Base-by-base conservation (phyloP, 23 red algal genomes). In the Agarophyton chilense region DNA sequence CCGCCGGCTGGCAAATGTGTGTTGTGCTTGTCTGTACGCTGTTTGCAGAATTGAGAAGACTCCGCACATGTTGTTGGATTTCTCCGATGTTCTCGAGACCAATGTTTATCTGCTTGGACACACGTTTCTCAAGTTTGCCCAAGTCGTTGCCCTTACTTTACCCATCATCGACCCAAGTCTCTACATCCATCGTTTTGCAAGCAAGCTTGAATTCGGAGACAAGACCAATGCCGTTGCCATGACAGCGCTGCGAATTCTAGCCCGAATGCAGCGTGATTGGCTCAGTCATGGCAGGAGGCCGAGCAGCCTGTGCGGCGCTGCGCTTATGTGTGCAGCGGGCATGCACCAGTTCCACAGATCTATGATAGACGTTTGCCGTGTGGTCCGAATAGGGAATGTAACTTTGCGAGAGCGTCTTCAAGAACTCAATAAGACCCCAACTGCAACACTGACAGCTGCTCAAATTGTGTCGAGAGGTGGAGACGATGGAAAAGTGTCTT, bases 301-400 rank as follows among this genome's bases (percentile, higher is more conserved):
- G 22, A 87, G 71, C 21, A 92, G 96, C 32, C 52, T 98, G 46
- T 98, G 96, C 77, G 96, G 96, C 47, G 92, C 92, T 26, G 96
- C 96, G 22, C 82, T 98, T 21, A 77, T 98, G 42, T 54, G 92
- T 21, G 92, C 96, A 31, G 82, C 90, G 8, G 74, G 81, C n/a
- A 98, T 95, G 96, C 96, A 98, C 73, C 75, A 86, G 40, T 95
- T 98, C 45, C 72, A 92, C 77, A 87, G 92, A n/a, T 95, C 96
- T 35, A 62, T 88, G 43, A 70, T 63, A 3, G 96, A 98, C 43
- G 85, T 98, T 25, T 82, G 79, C 13, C 86, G 89, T 28, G 93
- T 95, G 19, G 96, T 98, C 16, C 54, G 96, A 31, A 93, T 98
- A 78, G 90, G 96, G 24, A 91, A 93, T 43, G 82, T 90, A 5